These are phyloP conservation scores for Aureobasidium sp. DNA, from an alignment of 2,329 filamentous ascomycete genomes.

Conservation along the genomic window DNA sequence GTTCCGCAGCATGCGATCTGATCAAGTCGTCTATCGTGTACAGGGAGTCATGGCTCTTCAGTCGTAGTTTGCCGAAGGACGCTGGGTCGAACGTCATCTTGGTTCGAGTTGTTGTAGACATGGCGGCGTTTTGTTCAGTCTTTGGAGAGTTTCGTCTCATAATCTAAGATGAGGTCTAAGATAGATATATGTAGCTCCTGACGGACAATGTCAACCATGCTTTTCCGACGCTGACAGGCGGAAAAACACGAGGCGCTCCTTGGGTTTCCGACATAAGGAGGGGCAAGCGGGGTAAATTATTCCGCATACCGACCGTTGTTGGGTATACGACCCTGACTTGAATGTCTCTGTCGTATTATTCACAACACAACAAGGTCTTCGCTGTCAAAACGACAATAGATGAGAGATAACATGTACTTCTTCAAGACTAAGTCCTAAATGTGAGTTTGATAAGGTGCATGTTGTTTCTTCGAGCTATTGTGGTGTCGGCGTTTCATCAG, in stretches of 20 bases:
- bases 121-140: background rate
- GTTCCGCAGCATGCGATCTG: constrained; percentile 26
- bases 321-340: background rate
- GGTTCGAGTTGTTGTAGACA: background rate
- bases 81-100: constrained; percentile 1
- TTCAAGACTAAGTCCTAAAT: no score
- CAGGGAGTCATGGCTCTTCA: constrained; percentile 8
- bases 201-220: background rate
- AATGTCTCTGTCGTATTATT: background rate
- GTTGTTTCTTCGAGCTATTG: no score
- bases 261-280: background rate
- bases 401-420: background rate
- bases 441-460: no score
- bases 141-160: background rate
- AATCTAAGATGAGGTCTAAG: background rate
- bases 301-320: background rate
- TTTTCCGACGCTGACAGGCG: background rate
- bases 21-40: constrained; percentile 29
- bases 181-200: background rate
- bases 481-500: no score
- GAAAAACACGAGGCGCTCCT: background rate
- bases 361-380: no score
- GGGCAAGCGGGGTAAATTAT: background rate
- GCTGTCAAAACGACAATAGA: background rate
- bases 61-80: constrained; percentile 4